Evolutionary conservation across 1,284 basidiomycete genomes (phyloP), one percentile per base, ranked within the genome.

Genomic region (Rugosomyces carneus): DNA sequence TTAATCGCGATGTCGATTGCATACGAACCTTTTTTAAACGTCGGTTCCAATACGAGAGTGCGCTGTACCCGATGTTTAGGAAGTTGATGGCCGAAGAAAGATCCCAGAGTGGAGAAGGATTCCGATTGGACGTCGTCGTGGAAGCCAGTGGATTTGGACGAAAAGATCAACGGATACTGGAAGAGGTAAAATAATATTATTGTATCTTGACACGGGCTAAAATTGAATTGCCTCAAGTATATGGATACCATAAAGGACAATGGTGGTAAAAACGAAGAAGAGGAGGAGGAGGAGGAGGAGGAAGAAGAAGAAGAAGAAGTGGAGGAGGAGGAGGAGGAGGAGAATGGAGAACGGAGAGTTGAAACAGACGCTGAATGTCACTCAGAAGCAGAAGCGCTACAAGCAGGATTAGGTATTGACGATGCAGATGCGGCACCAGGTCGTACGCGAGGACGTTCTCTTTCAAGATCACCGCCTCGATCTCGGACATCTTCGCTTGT

Each of bases 1-100:
- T 99, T 68, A 93, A 97, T 61, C 84, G 96, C 27, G 96, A 99
- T 63, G 96, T 99, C 11, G 86, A 95, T 51, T 97, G 96, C 64
- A 93, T 99, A 53, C 80, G 92, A 36, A 84, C 81, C 8, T 99
- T 98, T 71, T 99, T 99, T 76, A 78, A 76, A 53, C 80, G 92
- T 52, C 73, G 94, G 18, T 99, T 98, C 71, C 80, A 85, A 47
- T 99, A 95, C 64, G 92, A 97, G 67, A 94, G 92, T 49, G 73
- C 78, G 0, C 68, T 93, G 26, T 97, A 89, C 66, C 95, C 96
- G 4, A 80, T 78, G 47, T 95, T 95, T 70, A 77, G 74, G 53
- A 80, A 76, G 53, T 76, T 78, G 0, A 54, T 87, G 51, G 68
- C 71, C 21, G 73, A 76, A 38, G 72, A 71, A 26, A 67, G 68